Conservation (phyloP, 2,329 filamentous ascomycete genomes). For the Eurotiales sp. region DNA sequence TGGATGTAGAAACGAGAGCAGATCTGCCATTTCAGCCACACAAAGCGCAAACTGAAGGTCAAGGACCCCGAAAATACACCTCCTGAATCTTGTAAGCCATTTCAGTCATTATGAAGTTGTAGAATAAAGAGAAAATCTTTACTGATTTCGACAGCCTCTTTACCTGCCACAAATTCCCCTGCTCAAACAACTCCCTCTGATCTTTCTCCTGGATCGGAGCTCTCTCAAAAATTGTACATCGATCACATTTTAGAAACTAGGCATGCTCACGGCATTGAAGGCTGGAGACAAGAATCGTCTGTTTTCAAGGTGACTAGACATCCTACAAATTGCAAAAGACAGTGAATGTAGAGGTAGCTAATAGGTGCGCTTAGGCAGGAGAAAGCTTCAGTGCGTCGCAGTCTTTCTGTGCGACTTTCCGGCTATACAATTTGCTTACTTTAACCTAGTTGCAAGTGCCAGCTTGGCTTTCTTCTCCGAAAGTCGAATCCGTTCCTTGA, state of each 20-base stretch:
- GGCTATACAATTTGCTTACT: slow-evolving; percentile 25
- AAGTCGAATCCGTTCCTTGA: slow-evolving; percentile 27
- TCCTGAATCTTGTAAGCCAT: neutral
- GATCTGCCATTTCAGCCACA: slow-evolving; percentile 23
- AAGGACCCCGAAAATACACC: slow-evolving; percentile 3
- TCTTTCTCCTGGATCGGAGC: neutral
- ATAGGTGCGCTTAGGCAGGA: neutral
- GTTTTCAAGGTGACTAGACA: slow-evolving; percentile 19
- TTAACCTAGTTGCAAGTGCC: slow-evolving; percentile 31
- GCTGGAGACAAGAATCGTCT: slow-evolving; percentile 17
- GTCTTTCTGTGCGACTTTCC: neutral
- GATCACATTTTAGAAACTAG: slow-evolving; percentile 20
- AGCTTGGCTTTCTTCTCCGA: slow-evolving; percentile 36
- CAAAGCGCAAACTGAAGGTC: slow-evolving; percentile 17
- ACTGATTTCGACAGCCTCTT: neutral
- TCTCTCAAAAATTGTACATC: slow-evolving; percentile 17
- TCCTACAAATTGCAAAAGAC: neutral
- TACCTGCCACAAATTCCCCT: neutral
- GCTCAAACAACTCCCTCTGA: neutral
- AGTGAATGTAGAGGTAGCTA: neutral
- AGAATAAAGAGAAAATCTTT: neutral
- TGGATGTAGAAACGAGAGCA: slow-evolving; percentile 19
- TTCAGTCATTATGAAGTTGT: neutral
- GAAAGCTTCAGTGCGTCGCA: slow-evolving; percentile 5
- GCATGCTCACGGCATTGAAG: slow-evolving; percentile 14